Conservation (phyloP, 495 filamentous ascomycete species). For the Delitschia confertaspora region DNA sequence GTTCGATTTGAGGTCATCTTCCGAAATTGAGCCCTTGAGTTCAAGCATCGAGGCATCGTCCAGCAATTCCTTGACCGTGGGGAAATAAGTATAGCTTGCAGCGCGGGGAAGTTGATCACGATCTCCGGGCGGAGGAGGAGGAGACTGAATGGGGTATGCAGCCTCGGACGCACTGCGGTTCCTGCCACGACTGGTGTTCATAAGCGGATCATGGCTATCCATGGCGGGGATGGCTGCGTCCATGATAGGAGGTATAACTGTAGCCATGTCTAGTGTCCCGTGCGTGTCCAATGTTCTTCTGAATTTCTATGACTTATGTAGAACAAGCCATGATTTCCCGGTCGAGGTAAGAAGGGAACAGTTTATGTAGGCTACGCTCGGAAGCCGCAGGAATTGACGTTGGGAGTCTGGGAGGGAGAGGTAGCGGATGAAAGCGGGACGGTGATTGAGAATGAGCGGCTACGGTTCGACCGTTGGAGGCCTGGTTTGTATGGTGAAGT, state of each 20-base stretch:
- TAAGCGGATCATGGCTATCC: conserved; percentile 12
- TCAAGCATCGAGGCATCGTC: conserved; percentile 22
- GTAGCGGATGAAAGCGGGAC: conserved; percentile 18
- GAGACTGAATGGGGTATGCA: background rate
- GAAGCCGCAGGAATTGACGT: background rate
- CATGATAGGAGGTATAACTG: conserved; percentile 10
- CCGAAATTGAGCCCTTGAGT: conserved; percentile 24
- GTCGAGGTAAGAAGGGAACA: too few species aligned
- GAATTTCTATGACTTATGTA: too few species aligned
- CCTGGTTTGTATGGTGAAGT: background rate
- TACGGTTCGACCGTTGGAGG: conserved; percentile 7
- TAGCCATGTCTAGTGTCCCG: background rate
- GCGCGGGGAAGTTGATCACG: conserved; percentile 17
- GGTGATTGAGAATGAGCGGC: background rate
- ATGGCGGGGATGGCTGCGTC: conserved; percentile 13
- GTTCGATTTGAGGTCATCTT: conserved; percentile 21
- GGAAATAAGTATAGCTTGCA: conserved; percentile 31
- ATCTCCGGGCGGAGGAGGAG: background rate
- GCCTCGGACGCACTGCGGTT: conserved; percentile 19
- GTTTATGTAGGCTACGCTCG: too few species aligned
- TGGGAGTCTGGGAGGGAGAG: background rate
- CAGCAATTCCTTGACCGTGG: conserved; percentile 20
- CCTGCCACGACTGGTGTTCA: conserved; percentile 6
- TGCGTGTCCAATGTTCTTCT: background rate
- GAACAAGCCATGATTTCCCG: too few species aligned